Conservation (phyloP, 2,329 filamentous ascomycete genomes). For the Aspergillus jensenii region DNA sequence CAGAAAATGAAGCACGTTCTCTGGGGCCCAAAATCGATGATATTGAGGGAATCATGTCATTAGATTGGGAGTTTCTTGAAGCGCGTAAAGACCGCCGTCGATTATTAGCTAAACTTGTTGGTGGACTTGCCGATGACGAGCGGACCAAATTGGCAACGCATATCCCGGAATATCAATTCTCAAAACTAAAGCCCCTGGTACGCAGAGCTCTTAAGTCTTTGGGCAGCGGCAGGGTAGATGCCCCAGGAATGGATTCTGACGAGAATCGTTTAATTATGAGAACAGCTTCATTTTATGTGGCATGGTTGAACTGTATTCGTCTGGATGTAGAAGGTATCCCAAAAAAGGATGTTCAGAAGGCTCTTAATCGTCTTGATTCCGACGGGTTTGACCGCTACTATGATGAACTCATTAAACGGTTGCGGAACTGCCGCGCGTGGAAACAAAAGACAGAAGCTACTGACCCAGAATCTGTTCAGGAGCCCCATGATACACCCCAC, state of each 20-base stretch:
- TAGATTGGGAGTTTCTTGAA: slow-evolving; percentile 38
- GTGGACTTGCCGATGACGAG: slow-evolving; percentile 21
- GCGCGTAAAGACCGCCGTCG: slow-evolving; percentile 38
- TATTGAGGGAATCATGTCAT: slow-evolving; percentile 27
- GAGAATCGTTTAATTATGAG: slow-evolving; percentile 23
- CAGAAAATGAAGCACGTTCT: neutral
- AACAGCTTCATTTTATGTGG: slow-evolving; percentile 30
- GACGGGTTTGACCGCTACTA: slow-evolving; percentile 32
- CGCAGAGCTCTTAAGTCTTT: slow-evolving; percentile 19
- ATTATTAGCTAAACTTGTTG: slow-evolving; percentile 33
- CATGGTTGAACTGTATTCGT: slow-evolving; percentile 30
- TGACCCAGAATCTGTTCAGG: neutral
- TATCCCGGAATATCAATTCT: slow-evolving; percentile 15
- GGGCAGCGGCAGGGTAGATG: neutral
- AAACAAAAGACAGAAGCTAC: neutral
- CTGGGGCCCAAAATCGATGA: slow-evolving; percentile 22
- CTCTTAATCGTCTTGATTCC: slow-evolving; percentile 25
- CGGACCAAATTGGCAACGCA: slow-evolving; percentile 12
- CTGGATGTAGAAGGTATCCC: slow-evolving; percentile 20
- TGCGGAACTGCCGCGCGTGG: slow-evolving; percentile 19
- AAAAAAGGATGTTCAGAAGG: slow-evolving; percentile 18
- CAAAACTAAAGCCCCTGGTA: slow-evolving; percentile 13
- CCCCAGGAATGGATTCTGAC: slow-evolving; percentile 6
- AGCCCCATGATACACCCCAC: slow-evolving; percentile 33
- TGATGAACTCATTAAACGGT: slow-evolving; percentile 25